Conservation (phyloP, 345 rosid genomes). For the Reutealis trisperma region DNA sequence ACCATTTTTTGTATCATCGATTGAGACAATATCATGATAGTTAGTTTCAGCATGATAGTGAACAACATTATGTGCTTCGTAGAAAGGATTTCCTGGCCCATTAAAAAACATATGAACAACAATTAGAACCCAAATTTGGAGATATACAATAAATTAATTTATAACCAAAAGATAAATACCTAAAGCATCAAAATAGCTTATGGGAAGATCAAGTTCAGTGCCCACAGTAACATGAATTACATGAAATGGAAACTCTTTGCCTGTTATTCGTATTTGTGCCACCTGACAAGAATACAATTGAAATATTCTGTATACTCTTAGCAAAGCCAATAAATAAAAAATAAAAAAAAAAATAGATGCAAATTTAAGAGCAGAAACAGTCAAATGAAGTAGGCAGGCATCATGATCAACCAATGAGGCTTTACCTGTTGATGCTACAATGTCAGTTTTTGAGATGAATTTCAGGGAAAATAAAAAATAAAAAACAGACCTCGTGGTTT, state of each 20-base stretch:
- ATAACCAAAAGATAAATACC: conserved; percentile 42
- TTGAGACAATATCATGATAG: conserved; percentile 62
- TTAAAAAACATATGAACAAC: conserved; percentile 20
- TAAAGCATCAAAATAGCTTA: conserved; percentile 65
- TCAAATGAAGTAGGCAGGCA: neutral
- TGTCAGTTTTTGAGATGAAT: neutral
- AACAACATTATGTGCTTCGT: conserved; percentile 65
- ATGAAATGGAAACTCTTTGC: conserved; percentile 45
- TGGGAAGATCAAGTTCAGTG: conserved; percentile 68
- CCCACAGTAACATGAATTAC: conserved; percentile 71
- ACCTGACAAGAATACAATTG: conserved; percentile 50
- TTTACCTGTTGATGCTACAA: neutral
- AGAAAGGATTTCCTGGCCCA: conserved; percentile 68
- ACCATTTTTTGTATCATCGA: conserved; percentile 38
- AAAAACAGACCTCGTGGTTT: neutral
- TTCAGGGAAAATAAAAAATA: neutral
- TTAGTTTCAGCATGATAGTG: conserved; percentile 61
- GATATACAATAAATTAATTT: conserved; percentile 10
- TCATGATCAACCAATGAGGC: neutral
- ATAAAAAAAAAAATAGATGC: conserved; percentile 12
- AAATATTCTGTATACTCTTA: conserved; percentile 3
- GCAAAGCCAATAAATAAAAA: too few species aligned
- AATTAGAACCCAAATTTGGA: conserved; percentile 15
- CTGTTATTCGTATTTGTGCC: conserved; percentile 72
- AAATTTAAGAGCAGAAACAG: neutral